Conservation (phyloP, 441 rosid species). For the Adansonia gregorii region DNA sequence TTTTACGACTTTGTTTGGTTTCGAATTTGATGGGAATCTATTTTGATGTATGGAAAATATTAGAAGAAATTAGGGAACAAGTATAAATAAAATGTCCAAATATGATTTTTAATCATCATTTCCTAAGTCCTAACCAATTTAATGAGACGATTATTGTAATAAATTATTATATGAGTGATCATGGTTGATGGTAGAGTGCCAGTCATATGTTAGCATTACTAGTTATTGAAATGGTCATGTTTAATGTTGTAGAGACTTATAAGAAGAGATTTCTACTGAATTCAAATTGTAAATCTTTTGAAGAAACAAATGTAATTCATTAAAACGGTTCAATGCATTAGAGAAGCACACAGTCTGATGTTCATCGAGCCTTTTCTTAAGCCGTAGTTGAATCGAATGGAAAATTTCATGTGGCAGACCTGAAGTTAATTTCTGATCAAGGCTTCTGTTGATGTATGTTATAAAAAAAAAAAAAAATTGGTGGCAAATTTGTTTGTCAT, state of each 20-base stretch:
- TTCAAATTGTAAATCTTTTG: background rate
- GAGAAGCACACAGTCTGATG: background rate
- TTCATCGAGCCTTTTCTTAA: background rate
- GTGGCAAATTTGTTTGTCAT: background rate
- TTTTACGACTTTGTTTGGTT: background rate
- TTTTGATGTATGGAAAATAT: background rate
- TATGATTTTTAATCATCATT: background rate
- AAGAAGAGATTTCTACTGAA: background rate
- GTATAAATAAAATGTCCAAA: background rate
- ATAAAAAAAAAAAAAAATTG: background rate
- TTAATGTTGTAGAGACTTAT: background rate
- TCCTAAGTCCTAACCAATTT: too few relatives aligned
- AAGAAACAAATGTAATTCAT: background rate
- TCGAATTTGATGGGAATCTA: background rate
- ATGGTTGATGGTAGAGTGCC: conserved; percentile 3
- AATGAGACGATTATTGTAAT: background rate
- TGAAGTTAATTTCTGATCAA: background rate
- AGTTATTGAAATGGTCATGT: background rate
- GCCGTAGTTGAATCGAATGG: background rate
- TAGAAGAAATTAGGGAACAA: background rate
- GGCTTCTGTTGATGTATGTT: background rate
- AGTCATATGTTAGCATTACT: background rate
- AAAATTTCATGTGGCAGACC: background rate
- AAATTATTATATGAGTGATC: background rate
- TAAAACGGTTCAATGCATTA: background rate